Percentiles rank a stretch among this genome's conserved stretches.
Evolutionary conservation across 495 filamentous ascomycete genomes (phyloP).

Genomic region (Daldinia bambusicola): DNA sequence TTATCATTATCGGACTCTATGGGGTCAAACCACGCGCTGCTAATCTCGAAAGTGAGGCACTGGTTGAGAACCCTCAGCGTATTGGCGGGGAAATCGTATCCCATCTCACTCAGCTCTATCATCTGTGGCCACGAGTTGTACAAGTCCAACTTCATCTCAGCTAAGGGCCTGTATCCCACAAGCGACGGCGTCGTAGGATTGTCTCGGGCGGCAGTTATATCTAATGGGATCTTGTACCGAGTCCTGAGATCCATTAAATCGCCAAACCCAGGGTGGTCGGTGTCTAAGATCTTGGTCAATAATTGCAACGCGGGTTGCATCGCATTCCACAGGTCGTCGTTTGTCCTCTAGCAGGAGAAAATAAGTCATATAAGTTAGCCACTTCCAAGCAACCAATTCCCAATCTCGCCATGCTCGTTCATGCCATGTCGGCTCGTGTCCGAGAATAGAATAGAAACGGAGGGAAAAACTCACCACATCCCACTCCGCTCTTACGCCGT

Average conservation of each 20-base stretch:
- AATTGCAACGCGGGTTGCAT: slow-evolving; percentile 50
- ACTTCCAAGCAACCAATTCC: background rate
- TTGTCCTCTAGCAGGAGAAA: slow-evolving; percentile 24
- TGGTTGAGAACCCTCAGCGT: background rate
- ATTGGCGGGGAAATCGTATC: background rate
- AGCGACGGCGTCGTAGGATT: background rate
- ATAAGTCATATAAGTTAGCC: background rate
- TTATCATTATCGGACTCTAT: background rate
- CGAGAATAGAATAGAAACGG: background rate
- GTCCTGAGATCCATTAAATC: slow-evolving; percentile 1
- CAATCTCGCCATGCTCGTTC: background rate
- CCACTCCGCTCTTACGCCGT: slow-evolving; percentile 42
- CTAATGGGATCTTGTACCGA: background rate
- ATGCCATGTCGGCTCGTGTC: background rate
- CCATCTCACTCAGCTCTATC: background rate
- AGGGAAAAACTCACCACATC: slow-evolving; percentile 33
- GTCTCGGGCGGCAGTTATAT: background rate
- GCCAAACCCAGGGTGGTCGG: background rate
- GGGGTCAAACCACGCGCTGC: slow-evolving; percentile 2
- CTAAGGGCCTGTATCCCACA: background rate
- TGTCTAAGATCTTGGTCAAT: slow-evolving; percentile 36
- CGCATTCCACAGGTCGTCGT: slow-evolving; percentile 49
- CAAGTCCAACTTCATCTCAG: background rate
- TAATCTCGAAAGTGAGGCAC: background rate
- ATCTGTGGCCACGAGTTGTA: background rate